These are phyloP conservation scores for Fusarium setosum DNA, from an alignment of 2,329 filamentous ascomycete species.

Conservation along the genomic window DNA sequence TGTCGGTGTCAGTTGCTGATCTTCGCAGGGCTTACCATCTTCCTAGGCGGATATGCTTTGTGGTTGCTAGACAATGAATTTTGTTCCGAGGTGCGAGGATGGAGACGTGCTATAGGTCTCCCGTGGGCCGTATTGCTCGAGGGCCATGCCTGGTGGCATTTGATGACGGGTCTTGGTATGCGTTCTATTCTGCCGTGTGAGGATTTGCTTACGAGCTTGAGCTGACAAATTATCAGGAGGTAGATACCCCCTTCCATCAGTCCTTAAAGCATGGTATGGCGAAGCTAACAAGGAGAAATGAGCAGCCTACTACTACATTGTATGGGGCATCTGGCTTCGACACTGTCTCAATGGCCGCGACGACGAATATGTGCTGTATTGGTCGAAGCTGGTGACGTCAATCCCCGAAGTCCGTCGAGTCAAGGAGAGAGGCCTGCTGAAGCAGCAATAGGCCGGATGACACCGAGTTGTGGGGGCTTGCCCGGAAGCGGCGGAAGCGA, in stretches of 20 bases:
- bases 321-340: slow-evolving; percentile 85
- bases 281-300: neutral
- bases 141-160: slow-evolving; percentile 72
- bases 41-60: slow-evolving; percentile 79
- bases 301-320: slow-evolving; percentile 81
- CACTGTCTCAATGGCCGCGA: slow-evolving; percentile 80
- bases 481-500: neutral
- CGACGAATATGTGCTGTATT: slow-evolving; percentile 76
- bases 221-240: slow-evolving; percentile 25
- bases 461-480: slow-evolving; percentile 1
- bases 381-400: slow-evolving; percentile 71
- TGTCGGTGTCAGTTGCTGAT: neutral
- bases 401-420: slow-evolving; percentile 59
- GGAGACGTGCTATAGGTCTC: slow-evolving; percentile 76
- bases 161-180: slow-evolving; percentile 80
- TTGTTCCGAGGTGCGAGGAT: slow-evolving; percentile 72
- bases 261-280: neutral
- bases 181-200: neutral
- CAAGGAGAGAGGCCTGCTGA: slow-evolving; percentile 42
- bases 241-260: slow-evolving; percentile 4
- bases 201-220: neutral
- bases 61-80: slow-evolving; percentile 86
- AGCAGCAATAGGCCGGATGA: slow-evolving; percentile 13
- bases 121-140: slow-evolving; percentile 83
- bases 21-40: slow-evolving; percentile 64